phyloP scores from a whole-genome alignment of 768 basidiomycete genomes.

The Lactifluus volemus region DNA sequence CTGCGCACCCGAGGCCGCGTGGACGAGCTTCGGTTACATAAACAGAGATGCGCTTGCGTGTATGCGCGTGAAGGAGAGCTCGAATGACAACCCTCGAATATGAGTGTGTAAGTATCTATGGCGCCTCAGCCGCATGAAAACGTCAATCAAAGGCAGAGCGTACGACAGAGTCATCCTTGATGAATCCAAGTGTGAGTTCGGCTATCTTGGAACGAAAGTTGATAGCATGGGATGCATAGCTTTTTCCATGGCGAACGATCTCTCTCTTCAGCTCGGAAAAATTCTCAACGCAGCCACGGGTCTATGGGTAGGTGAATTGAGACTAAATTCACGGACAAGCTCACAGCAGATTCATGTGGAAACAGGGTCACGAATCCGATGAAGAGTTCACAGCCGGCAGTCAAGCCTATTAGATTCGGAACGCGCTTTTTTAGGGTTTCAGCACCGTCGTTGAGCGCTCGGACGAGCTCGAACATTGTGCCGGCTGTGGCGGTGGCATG shows the following conservation, averaged over 20 bases:
- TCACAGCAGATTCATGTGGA: slow-evolving; percentile 72
- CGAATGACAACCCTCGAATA: slow-evolving; percentile 95
- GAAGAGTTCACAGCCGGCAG: slow-evolving; percentile 87
- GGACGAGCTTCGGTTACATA: slow-evolving; percentile 97
- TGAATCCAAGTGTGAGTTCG: slow-evolving; percentile 80
- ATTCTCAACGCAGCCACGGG: slow-evolving; percentile 38
- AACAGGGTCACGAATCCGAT: slow-evolving; percentile 81
- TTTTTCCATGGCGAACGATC: slow-evolving; percentile 71
- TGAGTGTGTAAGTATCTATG: slow-evolving; percentile 90
- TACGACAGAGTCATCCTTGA: slow-evolving; percentile 90
- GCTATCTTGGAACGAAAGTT: slow-evolving; percentile 88
- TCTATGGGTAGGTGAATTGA: slow-evolving; percentile 14
- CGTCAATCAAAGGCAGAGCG: slow-evolving; percentile 20
- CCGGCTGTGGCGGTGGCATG: slow-evolving; percentile 43
- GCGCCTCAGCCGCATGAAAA: slow-evolving; percentile 14
- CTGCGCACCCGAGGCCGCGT: slow-evolving; percentile 69
- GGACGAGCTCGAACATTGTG: slow-evolving; percentile 89
- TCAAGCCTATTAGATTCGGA: slow-evolving; percentile 73
- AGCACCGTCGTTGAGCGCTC: slow-evolving; percentile 72
- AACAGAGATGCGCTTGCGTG: slow-evolving; percentile 89
- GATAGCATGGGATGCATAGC: slow-evolving; percentile 69
- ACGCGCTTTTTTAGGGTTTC: slow-evolving; percentile 50
- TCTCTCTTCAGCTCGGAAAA: slow-evolving; percentile 78
- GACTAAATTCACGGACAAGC: slow-evolving; percentile 24
- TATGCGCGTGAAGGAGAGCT: slow-evolving; percentile 82